Conservation (phyloP, 208 protist species). For the Crithidia mellificae region DNA sequence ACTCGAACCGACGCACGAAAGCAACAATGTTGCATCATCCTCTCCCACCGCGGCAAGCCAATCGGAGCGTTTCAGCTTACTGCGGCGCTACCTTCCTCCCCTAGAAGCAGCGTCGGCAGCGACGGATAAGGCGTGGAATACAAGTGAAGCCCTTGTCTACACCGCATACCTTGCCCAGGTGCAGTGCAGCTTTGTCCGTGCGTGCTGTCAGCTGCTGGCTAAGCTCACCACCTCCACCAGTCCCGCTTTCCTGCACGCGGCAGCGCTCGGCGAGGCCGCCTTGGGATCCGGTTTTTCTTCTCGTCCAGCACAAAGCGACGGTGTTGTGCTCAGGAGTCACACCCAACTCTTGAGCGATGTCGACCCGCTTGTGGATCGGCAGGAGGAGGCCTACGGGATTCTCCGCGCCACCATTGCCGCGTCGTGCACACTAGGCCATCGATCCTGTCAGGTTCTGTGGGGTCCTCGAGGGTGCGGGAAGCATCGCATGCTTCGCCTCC, state of each 20-base stretch:
- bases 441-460: slow-evolving; percentile 80
- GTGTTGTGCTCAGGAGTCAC: neutral
- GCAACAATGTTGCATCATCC: neutral
- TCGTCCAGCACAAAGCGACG: too few relatives aligned
- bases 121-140: slow-evolving; percentile 8
- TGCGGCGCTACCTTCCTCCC: slow-evolving; percentile 12
- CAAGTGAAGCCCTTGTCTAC: slow-evolving; percentile 15
- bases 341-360: neutral
- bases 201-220: slow-evolving; percentile 39
- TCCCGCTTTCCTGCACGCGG: slow-evolving; percentile 24
- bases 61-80: neutral
- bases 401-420: slow-evolving; percentile 73
- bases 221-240: slow-evolving; percentile 25
- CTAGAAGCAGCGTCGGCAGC: neutral
- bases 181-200: slow-evolving; percentile 34
- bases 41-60: neutral
- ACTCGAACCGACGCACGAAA: neutral
- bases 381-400: slow-evolving; percentile 63
- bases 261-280: slow-evolving; percentile 27
- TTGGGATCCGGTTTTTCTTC: slow-evolving; percentile 8
- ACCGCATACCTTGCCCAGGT: slow-evolving; percentile 39
- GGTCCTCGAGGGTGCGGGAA: slow-evolving; percentile 72
- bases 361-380: slow-evolving; percentile 26
- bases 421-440: slow-evolving; percentile 69
- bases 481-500: slow-evolving; percentile 68